Base-by-base conservation (phyloP, 345 rosid species). In the Murraya paniculata region DNA sequence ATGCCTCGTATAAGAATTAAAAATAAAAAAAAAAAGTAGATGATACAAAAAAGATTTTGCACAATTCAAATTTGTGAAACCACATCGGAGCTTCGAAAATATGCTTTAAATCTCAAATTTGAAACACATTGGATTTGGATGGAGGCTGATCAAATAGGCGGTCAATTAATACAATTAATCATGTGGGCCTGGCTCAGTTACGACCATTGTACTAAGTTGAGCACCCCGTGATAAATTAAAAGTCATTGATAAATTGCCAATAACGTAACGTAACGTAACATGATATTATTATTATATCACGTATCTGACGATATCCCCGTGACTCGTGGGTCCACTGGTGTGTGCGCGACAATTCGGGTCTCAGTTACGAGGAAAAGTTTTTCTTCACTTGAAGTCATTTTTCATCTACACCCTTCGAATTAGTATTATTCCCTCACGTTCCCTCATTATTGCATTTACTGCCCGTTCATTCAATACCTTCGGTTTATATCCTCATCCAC, bases 171-270 rank as follows among this genome's bases (percentile, higher is more conserved):
- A 31, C n/a, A 28, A n/a, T 6, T 36, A 8, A 73, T 58, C 22
- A 38, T 2, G 67, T 73, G 56, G 76, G 67, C 36, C 76, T 72
- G 76, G 67, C 76, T 67, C 56, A 38, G 60, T 73, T 24, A 58
- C 59, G 11, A 50, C 65, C 27, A 33, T 5, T n/a, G n/a, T 18
- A 27, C 3, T n/a, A 28, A 56, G 5, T 72, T 36, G n/a, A 59
- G 53, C 56, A 25, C 38, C 24, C 11, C 65, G 48, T 38, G 65
- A 72, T 72, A 72, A 57, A 57, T 57, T n/a, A 13, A 57, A n/a
- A 36, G 19, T 27, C 4, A 48, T 19, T 19, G 56, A 61, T 74
- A 70, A 70, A 19, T 45, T 70, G 60, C 53, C 8, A 27, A 70
- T 28, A 45, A 4, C 25, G 60, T 70, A 7, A 70, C 57, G 59